Conservation (phyloP, 805 yeast species). For the Cyberlindnera japonica region DNA sequence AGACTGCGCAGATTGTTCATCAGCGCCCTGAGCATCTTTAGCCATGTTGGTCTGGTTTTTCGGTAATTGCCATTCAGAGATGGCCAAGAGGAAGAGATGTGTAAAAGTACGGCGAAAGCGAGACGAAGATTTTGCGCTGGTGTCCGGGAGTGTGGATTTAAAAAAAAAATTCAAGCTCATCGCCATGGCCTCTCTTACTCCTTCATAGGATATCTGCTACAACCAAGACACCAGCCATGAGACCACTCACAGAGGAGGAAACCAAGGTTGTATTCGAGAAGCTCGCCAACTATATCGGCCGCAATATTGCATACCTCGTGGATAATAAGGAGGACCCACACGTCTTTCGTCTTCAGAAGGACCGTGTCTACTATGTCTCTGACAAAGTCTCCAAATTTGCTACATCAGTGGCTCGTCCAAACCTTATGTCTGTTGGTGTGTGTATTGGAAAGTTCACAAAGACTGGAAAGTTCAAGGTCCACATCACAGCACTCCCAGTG, state of each 20-base stretch:
- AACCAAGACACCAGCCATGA: no score
- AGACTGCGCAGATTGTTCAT: constrained; percentile 36
- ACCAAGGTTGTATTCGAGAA: constrained; percentile 95
- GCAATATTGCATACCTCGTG: constrained; percentile 84
- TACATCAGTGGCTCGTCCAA: constrained; percentile 83
- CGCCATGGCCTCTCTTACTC: background rate
- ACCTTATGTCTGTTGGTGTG: constrained; percentile 87
- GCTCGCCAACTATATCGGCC: constrained; percentile 93
- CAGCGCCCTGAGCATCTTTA: constrained; percentile 15
- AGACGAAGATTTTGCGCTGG: constrained; percentile 3
- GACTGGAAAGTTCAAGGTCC: constrained; percentile 93
- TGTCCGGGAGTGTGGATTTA: constrained; percentile 3
- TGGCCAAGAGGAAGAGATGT: no score
- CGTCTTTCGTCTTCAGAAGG: constrained; percentile 94
- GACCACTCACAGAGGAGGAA: constrained; percentile 95
- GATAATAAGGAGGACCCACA: constrained; percentile 79
- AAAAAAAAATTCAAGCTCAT: constrained; percentile 4
- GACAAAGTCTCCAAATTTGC: constrained; percentile 83
- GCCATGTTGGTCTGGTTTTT: constrained; percentile 3
- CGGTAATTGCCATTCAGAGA: background rate
- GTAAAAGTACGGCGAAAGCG: background rate
- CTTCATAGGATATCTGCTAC: no score
- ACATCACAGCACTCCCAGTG: constrained; percentile 83
- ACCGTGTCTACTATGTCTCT: constrained; percentile 89
- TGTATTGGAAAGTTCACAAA: constrained; percentile 97